phyloP scores from a whole-genome alignment of 2,329 filamentous ascomycete species.

The Neoscytalidium dimidiatum region DNA sequence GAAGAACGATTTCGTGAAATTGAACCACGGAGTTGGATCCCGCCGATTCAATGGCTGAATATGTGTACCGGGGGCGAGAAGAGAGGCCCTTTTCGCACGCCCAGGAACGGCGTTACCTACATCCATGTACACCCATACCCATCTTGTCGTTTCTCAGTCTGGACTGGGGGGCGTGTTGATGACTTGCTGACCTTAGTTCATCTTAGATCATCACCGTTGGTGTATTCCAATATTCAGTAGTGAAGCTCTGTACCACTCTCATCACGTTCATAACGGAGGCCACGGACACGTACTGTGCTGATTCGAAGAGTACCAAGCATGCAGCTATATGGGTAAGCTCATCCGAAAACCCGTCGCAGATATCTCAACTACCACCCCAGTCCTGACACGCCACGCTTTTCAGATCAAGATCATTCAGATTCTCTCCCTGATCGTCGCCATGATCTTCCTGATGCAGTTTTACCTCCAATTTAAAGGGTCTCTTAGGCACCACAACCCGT shows the following conservation, averaged over 20 bases:
- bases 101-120: conserved; percentile 76
- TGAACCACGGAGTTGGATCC: conserved; percentile 67
- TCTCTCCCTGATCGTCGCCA: conserved; percentile 71
- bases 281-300: conserved; percentile 70
- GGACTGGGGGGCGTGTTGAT: too few relatives aligned
- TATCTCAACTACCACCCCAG: too few relatives aligned
- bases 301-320: conserved; percentile 45
- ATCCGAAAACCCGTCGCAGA: background rate
- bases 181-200: too few relatives aligned
- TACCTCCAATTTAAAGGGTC: conserved; percentile 70
- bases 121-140: conserved; percentile 63
- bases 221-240: conserved; percentile 79
- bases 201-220: conserved; percentile 68
- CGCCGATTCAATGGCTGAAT: conserved; percentile 66
- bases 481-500: conserved; percentile 66
- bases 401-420: conserved; percentile 74
- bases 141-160: background rate
- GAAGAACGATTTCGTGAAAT: conserved; percentile 74
- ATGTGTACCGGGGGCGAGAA: conserved; percentile 66
- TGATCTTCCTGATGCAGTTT: conserved; percentile 82
- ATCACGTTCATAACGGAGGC: conserved; percentile 71
- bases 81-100: conserved; percentile 66
- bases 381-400: conserved; percentile 48
- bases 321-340: background rate
- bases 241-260: conserved; percentile 73